Evolutionary conservation across 2,329 filamentous ascomycete species (phyloP).

Genomic region (Xylaria sp.): DNA sequence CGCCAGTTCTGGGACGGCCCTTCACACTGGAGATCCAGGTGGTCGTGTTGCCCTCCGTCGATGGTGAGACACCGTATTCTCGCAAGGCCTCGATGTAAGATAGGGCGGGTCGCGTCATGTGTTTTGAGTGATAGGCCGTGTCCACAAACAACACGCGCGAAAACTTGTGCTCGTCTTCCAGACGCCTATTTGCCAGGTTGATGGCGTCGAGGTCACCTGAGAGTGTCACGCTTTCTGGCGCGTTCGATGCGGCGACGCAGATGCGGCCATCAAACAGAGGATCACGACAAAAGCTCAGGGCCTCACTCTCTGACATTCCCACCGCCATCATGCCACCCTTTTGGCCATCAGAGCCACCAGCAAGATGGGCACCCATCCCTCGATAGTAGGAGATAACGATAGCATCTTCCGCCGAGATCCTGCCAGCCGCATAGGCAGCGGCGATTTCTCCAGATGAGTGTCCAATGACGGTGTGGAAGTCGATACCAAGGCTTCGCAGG

Average conservation of each 20-base stretch:
- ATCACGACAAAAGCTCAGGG: conserved; percentile 22
- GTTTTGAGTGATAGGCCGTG: conserved; percentile 45
- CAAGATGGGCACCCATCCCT: conserved; percentile 25
- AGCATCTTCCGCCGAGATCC: conserved; percentile 27
- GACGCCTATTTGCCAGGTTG: conserved; percentile 17
- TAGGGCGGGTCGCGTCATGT: conserved; percentile 37
- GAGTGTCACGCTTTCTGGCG: conserved; percentile 27
- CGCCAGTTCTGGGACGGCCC: conserved; percentile 18
- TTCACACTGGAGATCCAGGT: conserved; percentile 40
- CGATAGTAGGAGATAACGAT: conserved; percentile 32
- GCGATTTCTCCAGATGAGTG: conserved; percentile 33
- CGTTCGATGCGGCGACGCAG: conserved; percentile 29
- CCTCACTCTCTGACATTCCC: conserved; percentile 27
- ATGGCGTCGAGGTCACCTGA: conserved; percentile 29
- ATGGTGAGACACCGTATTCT: conserved; percentile 28
- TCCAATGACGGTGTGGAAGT: conserved; percentile 31
- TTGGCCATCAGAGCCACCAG: conserved; percentile 22
- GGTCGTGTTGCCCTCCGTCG: conserved; percentile 22
- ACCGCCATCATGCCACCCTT: conserved; percentile 30
- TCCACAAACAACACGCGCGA: conserved; percentile 37
- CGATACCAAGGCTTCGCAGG: conserved; percentile 26
- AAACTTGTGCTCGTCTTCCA: conserved; percentile 28
- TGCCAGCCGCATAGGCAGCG: conserved; percentile 31
- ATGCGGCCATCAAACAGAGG: conserved; percentile 23
- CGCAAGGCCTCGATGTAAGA: conserved; percentile 33